Conservation (phyloP, 345 rosid genomes). For the Pelargonium nanum region DNA sequence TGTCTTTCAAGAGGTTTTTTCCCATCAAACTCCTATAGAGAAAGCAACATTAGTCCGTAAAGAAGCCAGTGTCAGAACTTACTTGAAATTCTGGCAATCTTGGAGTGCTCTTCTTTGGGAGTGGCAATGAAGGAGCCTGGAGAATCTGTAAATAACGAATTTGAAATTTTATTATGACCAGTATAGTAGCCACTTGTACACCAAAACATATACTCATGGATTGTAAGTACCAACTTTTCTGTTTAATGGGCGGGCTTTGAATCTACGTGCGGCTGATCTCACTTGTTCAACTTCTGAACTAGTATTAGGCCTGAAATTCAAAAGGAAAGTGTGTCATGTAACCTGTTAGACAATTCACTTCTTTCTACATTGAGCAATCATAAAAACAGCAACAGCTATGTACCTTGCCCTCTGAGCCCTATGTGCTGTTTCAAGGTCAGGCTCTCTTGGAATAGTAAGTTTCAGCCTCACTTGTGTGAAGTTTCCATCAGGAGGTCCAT, state of each 20-base stretch:
- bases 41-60: constrained; percentile 3
- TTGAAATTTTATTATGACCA: constrained; percentile 4
- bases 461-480: constrained; percentile 29
- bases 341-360: constrained; percentile 6
- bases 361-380: not conserved
- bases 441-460: constrained; percentile 82
- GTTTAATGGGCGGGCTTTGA: constrained; percentile 91
- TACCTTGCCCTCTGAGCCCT: constrained; percentile 77
- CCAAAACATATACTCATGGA: not conserved
- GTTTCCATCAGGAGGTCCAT: constrained; percentile 33
- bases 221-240: constrained; percentile 58
- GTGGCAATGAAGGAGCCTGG: constrained; percentile 69
- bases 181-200: not conserved
- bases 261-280: constrained; percentile 32
- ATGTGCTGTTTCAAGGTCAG: constrained; percentile 75
- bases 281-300: constrained; percentile 30
- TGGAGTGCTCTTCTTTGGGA: constrained; percentile 67
- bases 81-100: constrained; percentile 83
- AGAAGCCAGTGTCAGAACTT: constrained; percentile 20
- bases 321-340: constrained; percentile 8
- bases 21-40: not conserved
- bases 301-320: constrained; percentile 51
- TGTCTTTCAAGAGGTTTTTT: not conserved
- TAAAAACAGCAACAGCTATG: constrained; percentile 11
- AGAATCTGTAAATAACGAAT: constrained; percentile 52